Evolutionary conservation across 2,329 filamentous ascomycete species (phyloP), one percentile per base, ranked within the genome.

Genomic region (Nannizziopsis arthrosporioides): DNA sequence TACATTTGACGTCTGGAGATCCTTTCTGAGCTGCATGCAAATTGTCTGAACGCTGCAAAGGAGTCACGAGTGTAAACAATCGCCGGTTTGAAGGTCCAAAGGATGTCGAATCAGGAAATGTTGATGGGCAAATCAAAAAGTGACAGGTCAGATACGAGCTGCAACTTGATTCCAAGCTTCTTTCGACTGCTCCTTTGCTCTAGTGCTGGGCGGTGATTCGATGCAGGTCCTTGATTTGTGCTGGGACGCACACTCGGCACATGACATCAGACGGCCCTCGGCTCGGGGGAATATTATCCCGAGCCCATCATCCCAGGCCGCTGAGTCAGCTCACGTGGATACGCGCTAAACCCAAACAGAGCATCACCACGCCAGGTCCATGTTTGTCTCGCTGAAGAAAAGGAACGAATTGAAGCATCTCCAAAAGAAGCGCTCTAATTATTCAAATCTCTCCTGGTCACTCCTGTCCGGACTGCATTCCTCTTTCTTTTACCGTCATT

Each of bases 281-380:
- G 22, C 34, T 15, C 14, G 11, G 34, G 35, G 6, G 14, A 37
- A 37, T 14, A 7, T n/a, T 7, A 14, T 14, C 35, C 18, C 11
- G 22, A 14, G 9, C n/a, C 32, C 9, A n/a, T 18, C n/a, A 8
- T 11, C 9, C 14, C 17, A 11, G 37, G 14, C n/a, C 15, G 17
- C 32, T 38, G 11, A 44, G 15, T 44, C 18, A 22, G 14, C 14
- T 18, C 43, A 45, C 43, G 43, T 45, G 43, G 8, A 4, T 14
- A 5, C 10, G n/a, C 43, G 43, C 43, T 39, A 45, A 39, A 39
- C 43, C 43, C 35, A 39, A 45, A 45, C 8, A 10, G 43, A n/a
- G 35, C 35, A 18, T 3, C 5, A 18, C 35, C 18, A 19, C 36
- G 3, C 36, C 22, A 40, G 31, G 36, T 3, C 35, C 35, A 37